Evolutionary conservation across 2,329 filamentous ascomycete species (phyloP).

Genomic region (Fusarium tricinctum): DNA sequence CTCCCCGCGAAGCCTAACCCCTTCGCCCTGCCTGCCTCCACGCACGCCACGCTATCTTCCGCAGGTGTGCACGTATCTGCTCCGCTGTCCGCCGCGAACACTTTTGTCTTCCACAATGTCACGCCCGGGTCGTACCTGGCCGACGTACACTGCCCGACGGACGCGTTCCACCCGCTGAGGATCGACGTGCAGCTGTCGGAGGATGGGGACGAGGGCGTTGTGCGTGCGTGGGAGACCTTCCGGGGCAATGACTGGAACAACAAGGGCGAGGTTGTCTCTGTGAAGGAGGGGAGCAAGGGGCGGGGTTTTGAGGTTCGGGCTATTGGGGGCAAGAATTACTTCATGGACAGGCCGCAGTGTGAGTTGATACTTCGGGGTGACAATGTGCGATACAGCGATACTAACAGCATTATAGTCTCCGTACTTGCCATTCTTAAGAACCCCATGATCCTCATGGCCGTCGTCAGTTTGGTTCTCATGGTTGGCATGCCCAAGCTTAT

Average conservation of each 20-base stretch:
- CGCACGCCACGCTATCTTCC: conserved; percentile 72
- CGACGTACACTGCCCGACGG: conserved; percentile 81
- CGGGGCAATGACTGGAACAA: conserved; percentile 92
- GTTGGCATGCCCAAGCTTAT: conserved; percentile 95
- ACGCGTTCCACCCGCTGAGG: conserved; percentile 82
- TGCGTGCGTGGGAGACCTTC: conserved; percentile 85
- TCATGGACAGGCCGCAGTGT: conserved; percentile 82
- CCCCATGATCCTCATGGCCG: conserved; percentile 94
- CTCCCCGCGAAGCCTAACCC: conserved; percentile 66
- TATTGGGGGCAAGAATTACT: conserved; percentile 78
- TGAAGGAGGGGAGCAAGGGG: conserved; percentile 57
- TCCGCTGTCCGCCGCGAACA: conserved; percentile 76
- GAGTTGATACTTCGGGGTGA: conserved; percentile 56
- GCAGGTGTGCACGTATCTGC: conserved; percentile 62
- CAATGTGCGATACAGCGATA: not conserved
- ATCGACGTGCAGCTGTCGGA: conserved; percentile 73
- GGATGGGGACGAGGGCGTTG: conserved; percentile 54
- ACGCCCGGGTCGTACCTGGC: conserved; percentile 82
- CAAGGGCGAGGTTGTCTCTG: conserved; percentile 73
- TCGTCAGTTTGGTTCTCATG: conserved; percentile 85
- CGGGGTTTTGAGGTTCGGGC: conserved; percentile 72
- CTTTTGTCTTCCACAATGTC: conserved; percentile 82
- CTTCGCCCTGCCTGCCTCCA: conserved; percentile 71
- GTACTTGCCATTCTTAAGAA: conserved; percentile 89
- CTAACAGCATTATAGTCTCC: conserved; percentile 68